Evolutionary conservation across 164 flowering plant genomes (phyloP), one percentile per base, ranked within the genome.

Genomic region (Annona cherimola): DNA sequence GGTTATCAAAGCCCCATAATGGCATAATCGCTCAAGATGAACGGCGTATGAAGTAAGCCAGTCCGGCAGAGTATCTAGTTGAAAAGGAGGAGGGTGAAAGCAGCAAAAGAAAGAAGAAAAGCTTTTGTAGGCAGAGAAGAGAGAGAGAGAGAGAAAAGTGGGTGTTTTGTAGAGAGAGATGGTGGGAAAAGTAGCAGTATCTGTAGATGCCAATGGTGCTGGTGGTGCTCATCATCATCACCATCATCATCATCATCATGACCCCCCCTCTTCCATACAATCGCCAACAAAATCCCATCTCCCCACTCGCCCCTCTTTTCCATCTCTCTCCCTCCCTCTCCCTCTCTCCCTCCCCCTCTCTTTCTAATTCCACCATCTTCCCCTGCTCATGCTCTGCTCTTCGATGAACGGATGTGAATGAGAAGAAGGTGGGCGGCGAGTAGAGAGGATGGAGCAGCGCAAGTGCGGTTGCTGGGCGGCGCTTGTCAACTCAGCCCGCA

Each of bases 401-500:
- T 16, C 20, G 62, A 20, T 62, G 67, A 26, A 26, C 35, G 43
- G 54, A 42, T 75, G 44, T 74, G 77, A 73, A 78, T 77, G 79
- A 80, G 77, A 20, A 73, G 45, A 61, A 42, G 69, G 3, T 45
- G 8, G 70, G 4, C 45, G 18, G 9, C 54, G 72, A 54, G 5
- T 26, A 45, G 67, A 41, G 39, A 44, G 69, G 73, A 66, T 9
- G 1, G 80, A 80, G 91, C 85, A 84, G 57, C 20, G 77, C 59
- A 86, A 88, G 75, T 90, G 92, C 73, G 95, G 97, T 45, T 93
- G 98, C 69, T 93, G 95, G 75, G 79, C 89, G 55, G 83, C 85
- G 43, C 72, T 91, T 5, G 85, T 73, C 72, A 83, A 86, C 63
- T 78, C 57, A 50, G 9, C 14, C 57, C 87, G 46, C 85, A 84